Evolutionary conservation across 768 basidiomycete genomes (phyloP).

Genomic region (Astraeus odoratus): DNA sequence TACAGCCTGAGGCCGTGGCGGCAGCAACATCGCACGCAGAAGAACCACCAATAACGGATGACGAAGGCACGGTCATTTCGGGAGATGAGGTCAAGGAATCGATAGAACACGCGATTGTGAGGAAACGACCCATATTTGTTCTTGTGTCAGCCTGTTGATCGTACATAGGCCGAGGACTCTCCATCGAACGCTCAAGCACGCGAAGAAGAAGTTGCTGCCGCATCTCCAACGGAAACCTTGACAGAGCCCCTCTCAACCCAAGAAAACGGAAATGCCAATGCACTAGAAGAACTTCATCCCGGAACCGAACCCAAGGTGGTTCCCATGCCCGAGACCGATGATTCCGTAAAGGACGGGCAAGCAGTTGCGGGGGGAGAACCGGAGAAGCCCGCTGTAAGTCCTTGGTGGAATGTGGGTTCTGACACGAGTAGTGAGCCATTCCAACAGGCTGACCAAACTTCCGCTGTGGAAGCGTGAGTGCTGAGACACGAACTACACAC

Average conservation of each 20-base stretch:
- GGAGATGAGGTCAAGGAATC: constrained; percentile 27
- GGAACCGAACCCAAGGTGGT: constrained; percentile 3
- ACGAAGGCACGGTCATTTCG: constrained; percentile 25
- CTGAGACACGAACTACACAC: not conserved
- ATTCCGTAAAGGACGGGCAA: not conserved
- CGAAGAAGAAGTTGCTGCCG: constrained; percentile 16
- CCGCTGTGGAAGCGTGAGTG: constrained; percentile 6
- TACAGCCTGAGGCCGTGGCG: constrained; percentile 1
- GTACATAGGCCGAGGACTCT: constrained; percentile 23
- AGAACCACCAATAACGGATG: constrained; percentile 17
- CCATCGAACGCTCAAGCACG: constrained; percentile 24
- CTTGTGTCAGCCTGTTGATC: constrained; percentile 4
- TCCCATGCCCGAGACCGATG: not conserved
- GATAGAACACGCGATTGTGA: constrained; percentile 18
- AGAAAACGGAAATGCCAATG: not conserved
- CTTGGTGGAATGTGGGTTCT: not conserved
- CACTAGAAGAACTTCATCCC: not conserved
- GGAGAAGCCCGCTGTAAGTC: constrained; percentile 12
- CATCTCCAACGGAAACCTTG: constrained; percentile 3
- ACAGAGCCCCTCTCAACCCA: not conserved
- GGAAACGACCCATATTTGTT: constrained; percentile 5
- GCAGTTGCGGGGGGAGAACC: constrained; percentile 6
- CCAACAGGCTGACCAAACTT: constrained; percentile 1
- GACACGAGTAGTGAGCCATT: constrained; percentile 6
- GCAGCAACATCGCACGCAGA: constrained; percentile 15